Evolutionary conservation across 345 rosid species (phyloP), one percentile per base, ranked within the genome.

Genomic region (Corchorus olitorius): DNA sequence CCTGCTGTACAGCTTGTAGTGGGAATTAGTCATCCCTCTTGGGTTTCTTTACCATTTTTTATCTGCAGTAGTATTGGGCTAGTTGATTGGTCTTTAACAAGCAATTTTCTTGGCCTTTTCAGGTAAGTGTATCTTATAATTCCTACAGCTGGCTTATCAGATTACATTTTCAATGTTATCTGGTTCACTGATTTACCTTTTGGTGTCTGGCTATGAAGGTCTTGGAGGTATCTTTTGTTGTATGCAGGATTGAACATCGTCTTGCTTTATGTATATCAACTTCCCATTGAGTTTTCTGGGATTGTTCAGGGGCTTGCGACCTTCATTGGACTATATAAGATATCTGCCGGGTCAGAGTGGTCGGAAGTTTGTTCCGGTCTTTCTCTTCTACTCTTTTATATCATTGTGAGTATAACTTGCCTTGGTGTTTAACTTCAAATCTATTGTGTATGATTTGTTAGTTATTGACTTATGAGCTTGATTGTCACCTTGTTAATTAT

Each of bases 1-100:
- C 89, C 91, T 34, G 76, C 67, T 20, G 63, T 82, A 65, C 91
- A 86, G 82, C 86, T 88, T 68, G 69, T 75, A 60, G 88, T 80
- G 49, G 87, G 91, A 53, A 86, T 88, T 54, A 86, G 89, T 74
- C 83, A 83, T 72, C 89, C 89, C 34, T 88, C 91, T 54, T 88
- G 91, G 91, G 78, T 76, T 72, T 86, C 91, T 74, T 77, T 88
- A 65, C 91, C 91, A 39, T 88, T 84, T 80, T 86, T 88, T 73
- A 75, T 88, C 45, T 85, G 87, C 70, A 86, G 88, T 75, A 56
- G 88, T 70, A 64, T 82, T 59, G 91, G 91, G 16, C 88, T 88
- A 0, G 77, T 88, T 16, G 83, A 83, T 55, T 88, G 91, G 91
- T 88, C 89, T 54, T 77, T 85, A 64, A 88, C 87, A 69, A 86